phyloP scores from a whole-genome alignment of 129 eudicot species.

The Ambrosia trifida region DNA sequence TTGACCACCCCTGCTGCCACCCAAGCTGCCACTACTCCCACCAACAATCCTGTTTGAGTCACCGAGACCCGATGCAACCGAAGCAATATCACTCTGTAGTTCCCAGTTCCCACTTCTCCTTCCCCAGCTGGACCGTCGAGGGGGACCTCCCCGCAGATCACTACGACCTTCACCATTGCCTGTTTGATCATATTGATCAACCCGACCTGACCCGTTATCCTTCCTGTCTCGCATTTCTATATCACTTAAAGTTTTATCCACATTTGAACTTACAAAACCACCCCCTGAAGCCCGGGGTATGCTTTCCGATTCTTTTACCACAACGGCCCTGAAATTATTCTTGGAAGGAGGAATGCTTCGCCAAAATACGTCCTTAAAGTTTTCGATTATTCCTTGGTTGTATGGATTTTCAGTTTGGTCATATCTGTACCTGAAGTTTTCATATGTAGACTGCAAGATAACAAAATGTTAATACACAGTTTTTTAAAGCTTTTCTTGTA shows the following conservation, averaged over 20 bases:
- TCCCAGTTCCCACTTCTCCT: constrained; percentile 68
- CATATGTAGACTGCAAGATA: constrained; percentile 73
- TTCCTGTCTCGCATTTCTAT: constrained; percentile 56
- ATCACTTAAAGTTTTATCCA: constrained; percentile 49
- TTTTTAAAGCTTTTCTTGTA: background rate
- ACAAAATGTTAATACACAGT: background rate
- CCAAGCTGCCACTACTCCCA: constrained; percentile 40
- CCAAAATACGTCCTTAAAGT: constrained; percentile 69
- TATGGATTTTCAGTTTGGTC: constrained; percentile 61
- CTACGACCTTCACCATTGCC: constrained; percentile 25
- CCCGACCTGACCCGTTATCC: constrained; percentile 33
- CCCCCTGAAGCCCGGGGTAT: constrained; percentile 32
- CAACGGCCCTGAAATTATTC: constrained; percentile 62
- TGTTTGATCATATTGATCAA: constrained; percentile 16
- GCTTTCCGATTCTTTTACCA: constrained; percentile 44
- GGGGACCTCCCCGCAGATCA: constrained; percentile 28
- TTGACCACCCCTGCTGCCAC: constrained; percentile 23
- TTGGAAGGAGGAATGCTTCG: constrained; percentile 65
- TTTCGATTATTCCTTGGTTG: constrained; percentile 49
- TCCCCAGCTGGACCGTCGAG: constrained; percentile 65
- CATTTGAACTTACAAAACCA: constrained; percentile 34
- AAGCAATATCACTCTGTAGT: constrained; percentile 47
- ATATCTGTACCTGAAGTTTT: constrained; percentile 67
- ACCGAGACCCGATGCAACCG: constrained; percentile 46
- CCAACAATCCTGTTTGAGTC: constrained; percentile 50